Conservation (phyloP, 83 land plant species). For the Isoetes engelmannii region DNA sequence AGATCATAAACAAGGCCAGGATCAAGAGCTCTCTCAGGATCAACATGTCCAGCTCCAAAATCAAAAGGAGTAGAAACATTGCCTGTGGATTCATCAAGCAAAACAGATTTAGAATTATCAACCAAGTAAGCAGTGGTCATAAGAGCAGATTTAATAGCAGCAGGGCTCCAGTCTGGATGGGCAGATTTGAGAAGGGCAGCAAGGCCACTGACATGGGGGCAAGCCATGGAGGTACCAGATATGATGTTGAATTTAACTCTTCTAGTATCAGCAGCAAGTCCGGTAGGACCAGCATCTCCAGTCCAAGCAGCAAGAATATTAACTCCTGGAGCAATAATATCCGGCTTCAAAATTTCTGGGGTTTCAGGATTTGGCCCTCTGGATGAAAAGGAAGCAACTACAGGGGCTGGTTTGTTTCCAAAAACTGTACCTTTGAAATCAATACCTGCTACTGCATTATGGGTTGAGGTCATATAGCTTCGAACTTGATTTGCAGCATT, state of each 20-base stretch:
- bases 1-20: conserved; percentile 31
- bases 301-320: conserved; percentile 34
- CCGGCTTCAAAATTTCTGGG: conserved; percentile 31
- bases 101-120: conserved; percentile 7
- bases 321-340: conserved; percentile 27
- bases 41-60: conserved; percentile 30
- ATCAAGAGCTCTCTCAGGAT: conserved; percentile 23
- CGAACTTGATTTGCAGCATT: conserved; percentile 41
- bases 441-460: conserved; percentile 39
- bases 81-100: conserved; percentile 29
- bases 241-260: conserved; percentile 28
- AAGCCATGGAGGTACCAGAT: conserved; percentile 35
- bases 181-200: conserved; percentile 23
- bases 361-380: conserved; percentile 34
- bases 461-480: conserved; percentile 33
- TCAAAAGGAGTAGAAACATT: conserved; percentile 26
- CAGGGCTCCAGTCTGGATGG: conserved; percentile 29
- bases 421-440: conserved; percentile 47
- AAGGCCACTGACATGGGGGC: conserved; percentile 30
- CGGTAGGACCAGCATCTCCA: conserved; percentile 27
- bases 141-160: conserved; percentile 28
- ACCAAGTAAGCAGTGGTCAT: conserved; percentile 25
- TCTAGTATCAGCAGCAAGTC: conserved; percentile 17
- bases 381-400: conserved; percentile 47
- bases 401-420: conserved; percentile 51